Percentiles rank a stretch among this genome's conserved stretches.
phyloP scores from a whole-genome alignment of 1,284 basidiomycete genomes.

The Ustilago trichophora region DNA sequence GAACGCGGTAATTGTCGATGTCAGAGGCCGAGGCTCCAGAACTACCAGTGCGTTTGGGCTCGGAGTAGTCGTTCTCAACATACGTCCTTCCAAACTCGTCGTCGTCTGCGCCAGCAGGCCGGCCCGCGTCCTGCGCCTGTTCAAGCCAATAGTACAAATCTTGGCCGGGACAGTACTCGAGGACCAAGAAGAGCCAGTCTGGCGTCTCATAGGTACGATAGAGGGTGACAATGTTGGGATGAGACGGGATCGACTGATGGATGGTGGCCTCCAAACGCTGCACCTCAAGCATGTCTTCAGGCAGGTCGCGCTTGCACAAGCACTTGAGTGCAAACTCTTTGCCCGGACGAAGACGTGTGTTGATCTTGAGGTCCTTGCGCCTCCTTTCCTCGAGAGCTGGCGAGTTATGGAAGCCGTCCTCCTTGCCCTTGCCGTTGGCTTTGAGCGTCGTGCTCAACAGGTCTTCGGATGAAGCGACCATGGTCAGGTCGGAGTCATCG shows the following conservation, averaged over 20 bases:
- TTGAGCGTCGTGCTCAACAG: constrained; percentile 43
- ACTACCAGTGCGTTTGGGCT: neutral
- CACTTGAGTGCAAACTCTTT: constrained; percentile 94
- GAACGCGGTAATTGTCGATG: constrained; percentile 12
- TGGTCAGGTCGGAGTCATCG: constrained; percentile 41
- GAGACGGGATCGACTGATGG: constrained; percentile 88
- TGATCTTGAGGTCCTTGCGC: constrained; percentile 43
- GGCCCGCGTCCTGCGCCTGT: constrained; percentile 66
- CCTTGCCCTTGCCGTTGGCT: constrained; percentile 25
- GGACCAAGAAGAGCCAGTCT: constrained; percentile 80
- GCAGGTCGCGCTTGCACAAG: constrained; percentile 74
- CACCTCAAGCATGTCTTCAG: constrained; percentile 59
- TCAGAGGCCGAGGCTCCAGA: neutral
- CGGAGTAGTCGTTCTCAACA: constrained; percentile 1
- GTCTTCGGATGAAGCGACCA: constrained; percentile 38
- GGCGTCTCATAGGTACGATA: constrained; percentile 75
- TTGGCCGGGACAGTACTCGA: constrained; percentile 95
- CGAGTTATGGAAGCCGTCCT: constrained; percentile 38
- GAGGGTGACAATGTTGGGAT: constrained; percentile 94
- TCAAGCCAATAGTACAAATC: constrained; percentile 92
- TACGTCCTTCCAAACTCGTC: constrained; percentile 5
- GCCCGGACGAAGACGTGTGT: constrained; percentile 24
- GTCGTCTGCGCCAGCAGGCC: constrained; percentile 21
- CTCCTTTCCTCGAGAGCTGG: constrained; percentile 42
- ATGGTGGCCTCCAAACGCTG: constrained; percentile 77